Conservation (phyloP, 2,329 filamentous ascomycete species). For the Didymella pinodella region DNA sequence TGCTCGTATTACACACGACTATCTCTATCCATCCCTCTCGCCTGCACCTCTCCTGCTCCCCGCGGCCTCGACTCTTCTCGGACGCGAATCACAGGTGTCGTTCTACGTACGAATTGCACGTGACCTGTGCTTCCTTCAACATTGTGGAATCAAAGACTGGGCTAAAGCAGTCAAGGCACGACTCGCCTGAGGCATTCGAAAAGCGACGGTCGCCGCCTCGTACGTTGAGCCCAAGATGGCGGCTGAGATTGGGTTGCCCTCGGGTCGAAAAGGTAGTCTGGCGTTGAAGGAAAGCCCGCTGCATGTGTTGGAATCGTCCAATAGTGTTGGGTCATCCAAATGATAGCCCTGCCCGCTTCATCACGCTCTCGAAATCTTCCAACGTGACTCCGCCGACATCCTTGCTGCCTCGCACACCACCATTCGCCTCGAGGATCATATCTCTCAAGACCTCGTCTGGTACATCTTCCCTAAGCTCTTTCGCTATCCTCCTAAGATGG, state of each 20-base stretch:
- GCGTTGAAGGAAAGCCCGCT: not conserved
- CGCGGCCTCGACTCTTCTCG: not conserved
- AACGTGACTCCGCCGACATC: slow-evolving; percentile 70
- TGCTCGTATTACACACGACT: slow-evolving; percentile 12
- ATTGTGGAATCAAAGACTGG: not conserved
- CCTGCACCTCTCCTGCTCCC: not conserved
- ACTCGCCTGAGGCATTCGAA: not conserved
- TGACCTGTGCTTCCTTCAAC: no score
- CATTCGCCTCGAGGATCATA: slow-evolving; percentile 96
- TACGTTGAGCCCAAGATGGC: not conserved
- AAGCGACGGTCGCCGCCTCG: not conserved
- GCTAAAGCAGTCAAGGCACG: not conserved
- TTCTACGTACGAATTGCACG: not conserved
- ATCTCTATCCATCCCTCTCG: not conserved
- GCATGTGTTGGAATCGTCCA: not conserved
- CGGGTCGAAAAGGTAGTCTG: not conserved
- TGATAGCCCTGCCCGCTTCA: slow-evolving; percentile 78
- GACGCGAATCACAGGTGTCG: not conserved
- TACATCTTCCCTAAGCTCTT: slow-evolving; percentile 82
- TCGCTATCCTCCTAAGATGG: slow-evolving; percentile 80
- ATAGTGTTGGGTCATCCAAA: slow-evolving; percentile 67
- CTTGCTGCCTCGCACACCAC: slow-evolving; percentile 67
- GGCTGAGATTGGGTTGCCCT: not conserved
- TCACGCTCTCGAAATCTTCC: slow-evolving; percentile 85
- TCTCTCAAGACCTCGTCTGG: slow-evolving; percentile 84